These are phyloP conservation scores for Simmondsia chinensis DNA, from an alignment of 148 eudicot species.

Conservation along the genomic window DNA sequence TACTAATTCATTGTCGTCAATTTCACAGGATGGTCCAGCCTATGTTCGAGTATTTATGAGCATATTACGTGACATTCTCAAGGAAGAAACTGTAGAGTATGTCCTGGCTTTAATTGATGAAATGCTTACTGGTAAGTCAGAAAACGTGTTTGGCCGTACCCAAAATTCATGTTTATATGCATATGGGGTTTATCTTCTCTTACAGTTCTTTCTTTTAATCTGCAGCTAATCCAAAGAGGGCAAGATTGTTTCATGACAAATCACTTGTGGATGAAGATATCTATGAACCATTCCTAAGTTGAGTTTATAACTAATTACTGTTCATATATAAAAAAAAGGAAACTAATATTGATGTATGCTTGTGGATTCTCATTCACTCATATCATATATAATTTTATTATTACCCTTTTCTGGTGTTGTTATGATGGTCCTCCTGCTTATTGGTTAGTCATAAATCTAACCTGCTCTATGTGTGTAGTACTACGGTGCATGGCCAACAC, in stretches of 20 bases:
- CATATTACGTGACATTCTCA: constrained; percentile 80
- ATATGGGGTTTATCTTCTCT: background rate
- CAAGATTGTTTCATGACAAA: constrained; percentile 76
- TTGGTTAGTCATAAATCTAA: too few species aligned
- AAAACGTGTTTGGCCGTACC: background rate
- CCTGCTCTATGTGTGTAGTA: too few species aligned
- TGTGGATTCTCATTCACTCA: too few species aligned
- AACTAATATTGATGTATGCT: too few species aligned
- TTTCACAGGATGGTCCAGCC: constrained; percentile 88
- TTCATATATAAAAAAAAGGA: too few species aligned
- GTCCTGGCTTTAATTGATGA: constrained; percentile 86
- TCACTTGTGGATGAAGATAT: constrained; percentile 79
- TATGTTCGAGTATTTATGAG: constrained; percentile 73
- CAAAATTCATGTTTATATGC: background rate
- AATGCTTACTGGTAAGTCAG: constrained; percentile 67
- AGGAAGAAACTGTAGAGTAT: constrained; percentile 97
- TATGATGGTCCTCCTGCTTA: too few species aligned
- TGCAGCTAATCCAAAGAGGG: constrained; percentile 91
- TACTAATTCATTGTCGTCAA: constrained; percentile 7
- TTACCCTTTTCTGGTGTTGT: too few species aligned
- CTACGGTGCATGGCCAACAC: too few species aligned
- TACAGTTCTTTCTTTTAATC: constrained; percentile 10
- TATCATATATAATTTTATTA: too few species aligned
- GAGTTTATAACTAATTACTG: constrained; percentile 10
- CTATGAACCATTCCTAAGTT: constrained; percentile 89